Evolutionary conservation across 139 green algal species (phyloP).

Genomic region (Zygnema circumcarinatum): DNA sequence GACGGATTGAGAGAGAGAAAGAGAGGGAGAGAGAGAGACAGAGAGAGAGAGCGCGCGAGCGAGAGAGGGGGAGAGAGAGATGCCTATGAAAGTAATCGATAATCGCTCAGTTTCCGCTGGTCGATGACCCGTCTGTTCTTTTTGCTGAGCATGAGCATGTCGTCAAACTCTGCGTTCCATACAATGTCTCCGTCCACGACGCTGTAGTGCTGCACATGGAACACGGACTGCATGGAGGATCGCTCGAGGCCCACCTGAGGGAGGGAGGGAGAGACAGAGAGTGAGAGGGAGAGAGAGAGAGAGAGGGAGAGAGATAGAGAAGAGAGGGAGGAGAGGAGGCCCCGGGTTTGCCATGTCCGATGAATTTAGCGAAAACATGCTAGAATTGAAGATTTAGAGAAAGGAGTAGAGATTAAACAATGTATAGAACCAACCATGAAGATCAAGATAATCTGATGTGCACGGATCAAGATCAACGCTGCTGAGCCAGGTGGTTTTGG

Average conservation of each 20-base stretch:
- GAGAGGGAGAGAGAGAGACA: conserved; percentile 25
- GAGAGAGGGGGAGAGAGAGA: background rate
- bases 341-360: too few species aligned
- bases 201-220: conserved; percentile 55
- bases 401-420: too few species aligned
- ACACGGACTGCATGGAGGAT: conserved; percentile 55
- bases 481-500: too few species aligned
- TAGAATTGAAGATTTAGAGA: too few species aligned
- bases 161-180: conserved; percentile 56
- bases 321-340: background rate
- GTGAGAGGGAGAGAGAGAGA: background rate
- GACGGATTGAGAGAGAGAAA: conserved; percentile 9
- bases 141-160: conserved; percentile 46
- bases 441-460: too few species aligned
- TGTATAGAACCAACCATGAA: too few species aligned
- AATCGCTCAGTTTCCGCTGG: conserved; percentile 33
- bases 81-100: background rate
- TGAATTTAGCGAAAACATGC: too few species aligned
- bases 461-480: too few species aligned
- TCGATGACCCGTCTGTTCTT: conserved; percentile 27
- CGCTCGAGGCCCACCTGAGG: conserved; percentile 45
- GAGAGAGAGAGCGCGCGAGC: background rate
- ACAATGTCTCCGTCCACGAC: conserved; percentile 39
- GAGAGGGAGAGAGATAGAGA: too few species aligned
- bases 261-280: background rate